Conservation (phyloP, 2,329 filamentous ascomycete genomes). For the Pezicula carpinea region DNA sequence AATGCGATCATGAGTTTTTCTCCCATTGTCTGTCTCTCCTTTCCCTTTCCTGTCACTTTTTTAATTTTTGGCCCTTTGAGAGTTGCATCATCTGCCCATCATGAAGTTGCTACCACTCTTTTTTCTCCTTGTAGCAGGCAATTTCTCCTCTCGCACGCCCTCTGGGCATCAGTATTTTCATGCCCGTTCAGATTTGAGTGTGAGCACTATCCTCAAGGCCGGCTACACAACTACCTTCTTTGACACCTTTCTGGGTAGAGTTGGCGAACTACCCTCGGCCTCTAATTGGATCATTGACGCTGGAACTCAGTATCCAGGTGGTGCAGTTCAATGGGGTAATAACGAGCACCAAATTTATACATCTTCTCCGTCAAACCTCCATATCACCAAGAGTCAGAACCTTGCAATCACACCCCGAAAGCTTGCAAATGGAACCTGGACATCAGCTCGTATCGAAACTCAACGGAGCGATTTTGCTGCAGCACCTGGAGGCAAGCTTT, state of each 20-base stretch:
- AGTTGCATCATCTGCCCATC: too few relatives aligned
- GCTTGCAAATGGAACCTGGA: conserved; percentile 31
- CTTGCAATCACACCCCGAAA: conserved; percentile 34
- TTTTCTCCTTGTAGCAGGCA: too few relatives aligned
- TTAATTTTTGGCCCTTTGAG: too few relatives aligned
- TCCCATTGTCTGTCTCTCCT: too few relatives aligned
- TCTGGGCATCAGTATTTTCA: too few relatives aligned
- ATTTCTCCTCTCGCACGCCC: too few relatives aligned
- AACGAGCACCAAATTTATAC: conserved; percentile 45
- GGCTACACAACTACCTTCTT: conserved; percentile 12
- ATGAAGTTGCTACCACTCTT: too few relatives aligned
- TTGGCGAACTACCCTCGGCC: conserved; percentile 30
- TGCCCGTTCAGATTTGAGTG: too few relatives aligned
- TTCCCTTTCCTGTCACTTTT: too few relatives aligned
- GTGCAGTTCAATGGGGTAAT: conserved; percentile 43
- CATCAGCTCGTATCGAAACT: conserved; percentile 41
- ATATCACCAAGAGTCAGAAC: conserved; percentile 31
- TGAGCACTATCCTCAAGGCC: conserved; percentile 1
- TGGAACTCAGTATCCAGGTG: conserved; percentile 44
- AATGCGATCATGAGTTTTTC: too few relatives aligned
- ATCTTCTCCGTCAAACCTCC: conserved; percentile 33
- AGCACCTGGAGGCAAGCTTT: conserved; percentile 29
- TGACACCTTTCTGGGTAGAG: conserved; percentile 32
- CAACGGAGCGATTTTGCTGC: conserved; percentile 31
- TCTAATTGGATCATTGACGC: conserved; percentile 39